Evolutionary conservation across 495 filamentous ascomycete genomes (phyloP).

Genomic region (Aspergillus bertholletiae): DNA sequence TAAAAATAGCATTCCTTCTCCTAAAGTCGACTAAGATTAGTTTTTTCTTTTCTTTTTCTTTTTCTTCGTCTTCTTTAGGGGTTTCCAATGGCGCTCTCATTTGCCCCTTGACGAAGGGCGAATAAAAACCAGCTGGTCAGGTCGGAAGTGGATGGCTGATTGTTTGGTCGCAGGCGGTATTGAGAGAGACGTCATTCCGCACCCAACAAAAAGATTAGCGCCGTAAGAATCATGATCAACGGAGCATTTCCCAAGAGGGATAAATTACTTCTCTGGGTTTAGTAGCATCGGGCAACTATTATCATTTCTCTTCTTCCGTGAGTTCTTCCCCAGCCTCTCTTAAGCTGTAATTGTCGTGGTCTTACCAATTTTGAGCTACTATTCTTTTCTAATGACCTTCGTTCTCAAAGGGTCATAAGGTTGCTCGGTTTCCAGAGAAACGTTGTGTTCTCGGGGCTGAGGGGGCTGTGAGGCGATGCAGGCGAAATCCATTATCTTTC

Average conservation of each 20-base stretch:
- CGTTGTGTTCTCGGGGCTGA: constrained; percentile 2
- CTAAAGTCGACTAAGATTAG: neutral
- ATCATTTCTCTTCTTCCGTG: neutral
- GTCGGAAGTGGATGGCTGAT: neutral
- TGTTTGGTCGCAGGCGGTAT: constrained; percentile 1
- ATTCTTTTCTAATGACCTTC: neutral
- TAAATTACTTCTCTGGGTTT: constrained; percentile 4
- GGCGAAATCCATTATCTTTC: constrained; percentile 16
- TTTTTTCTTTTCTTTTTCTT: too few relatives aligned
- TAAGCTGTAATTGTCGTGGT: neutral
- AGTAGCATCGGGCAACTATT: neutral
- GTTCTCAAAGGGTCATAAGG: neutral
- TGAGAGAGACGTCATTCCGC: constrained; percentile 32
- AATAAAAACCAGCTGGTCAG: neutral
- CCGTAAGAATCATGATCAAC: neutral
- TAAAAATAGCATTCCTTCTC: constrained; percentile 19
- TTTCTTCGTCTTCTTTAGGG: too few relatives aligned
- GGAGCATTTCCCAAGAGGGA: neutral
- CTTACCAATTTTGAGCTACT: neutral
- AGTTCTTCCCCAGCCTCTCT: neutral
- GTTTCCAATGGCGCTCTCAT: too few relatives aligned
- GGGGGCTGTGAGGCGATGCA: constrained; percentile 24
- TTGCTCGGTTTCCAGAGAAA: constrained; percentile 4
- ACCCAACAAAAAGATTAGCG: neutral
- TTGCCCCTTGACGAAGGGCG: neutral